Conservation (phyloP, 2,329 filamentous ascomycete genomes). For the Curvularia sp. region DNA sequence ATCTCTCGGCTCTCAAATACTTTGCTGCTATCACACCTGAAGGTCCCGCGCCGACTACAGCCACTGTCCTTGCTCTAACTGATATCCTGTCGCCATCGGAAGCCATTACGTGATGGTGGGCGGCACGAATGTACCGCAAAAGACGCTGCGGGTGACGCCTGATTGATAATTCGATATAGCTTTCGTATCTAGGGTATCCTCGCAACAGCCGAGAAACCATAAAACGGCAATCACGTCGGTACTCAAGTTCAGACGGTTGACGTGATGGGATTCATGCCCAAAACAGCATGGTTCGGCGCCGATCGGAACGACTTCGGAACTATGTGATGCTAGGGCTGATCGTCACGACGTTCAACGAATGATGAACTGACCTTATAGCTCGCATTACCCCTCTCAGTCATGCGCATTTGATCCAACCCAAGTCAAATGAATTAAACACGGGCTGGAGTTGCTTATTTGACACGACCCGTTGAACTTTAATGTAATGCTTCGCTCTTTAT, state of each 20-base stretch:
- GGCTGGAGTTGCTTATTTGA: too few relatives aligned
- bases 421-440: background rate
- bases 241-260: background rate
- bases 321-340: background rate
- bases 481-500: constrained; percentile 31
- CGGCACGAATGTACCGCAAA: background rate
- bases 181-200: constrained; percentile 4
- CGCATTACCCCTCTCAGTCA: background rate
- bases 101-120: constrained; percentile 8
- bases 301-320: constrained; percentile 25
- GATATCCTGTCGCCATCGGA: constrained; percentile 21
- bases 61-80: constrained; percentile 65
- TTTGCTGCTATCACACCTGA: constrained; percentile 80
- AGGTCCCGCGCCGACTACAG: constrained; percentile 83
- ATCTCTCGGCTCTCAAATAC: constrained; percentile 74
- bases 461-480: background rate
- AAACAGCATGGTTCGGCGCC: constrained; percentile 22
- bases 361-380: background rate
- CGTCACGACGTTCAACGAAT: background rate
- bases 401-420: background rate
- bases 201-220: background rate
- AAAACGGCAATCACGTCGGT: background rate
- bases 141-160: background rate
- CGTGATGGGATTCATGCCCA: background rate
- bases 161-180: background rate